A percentile compares a stretch with the other conserved stretches of the same genome.
Evolutionary conservation across 2,329 filamentous ascomycete genomes (phyloP).

Genomic region (Neodidymelliopsis sp.): DNA sequence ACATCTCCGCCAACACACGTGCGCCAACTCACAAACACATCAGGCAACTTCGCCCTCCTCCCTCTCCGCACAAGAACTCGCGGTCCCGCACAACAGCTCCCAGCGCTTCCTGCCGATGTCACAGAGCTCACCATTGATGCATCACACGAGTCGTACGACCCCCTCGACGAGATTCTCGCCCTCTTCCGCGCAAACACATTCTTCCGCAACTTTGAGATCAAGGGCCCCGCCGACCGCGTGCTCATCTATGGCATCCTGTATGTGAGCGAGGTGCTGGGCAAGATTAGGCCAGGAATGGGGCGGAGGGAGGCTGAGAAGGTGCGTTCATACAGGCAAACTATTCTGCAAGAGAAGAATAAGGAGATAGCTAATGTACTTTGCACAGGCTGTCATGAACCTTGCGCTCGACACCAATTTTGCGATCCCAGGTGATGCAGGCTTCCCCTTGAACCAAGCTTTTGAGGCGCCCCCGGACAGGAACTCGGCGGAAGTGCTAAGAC

Average conservation of each 20-base stretch:
- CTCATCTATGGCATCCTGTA: conserved; percentile 97
- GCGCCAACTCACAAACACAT: conserved; percentile 4
- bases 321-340: conserved; percentile 38
- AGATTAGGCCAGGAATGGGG: conserved; percentile 79
- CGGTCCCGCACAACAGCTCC: conserved; percentile 89
- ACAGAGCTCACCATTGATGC: conserved; percentile 71
- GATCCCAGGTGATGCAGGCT: conserved; percentile 90
- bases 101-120: conserved; percentile 62
- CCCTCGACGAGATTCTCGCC: conserved; percentile 89
- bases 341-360: not conserved
- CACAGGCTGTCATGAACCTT: conserved; percentile 81
- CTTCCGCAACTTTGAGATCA: conserved; percentile 99
- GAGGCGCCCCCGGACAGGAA: conserved; percentile 86
- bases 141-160: conserved; percentile 92
- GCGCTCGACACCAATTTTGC: conserved; percentile 94
- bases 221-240: conserved; percentile 91
- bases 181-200: conserved; percentile 98
- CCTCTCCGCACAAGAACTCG: conserved; percentile 94
- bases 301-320: conserved; percentile 73
- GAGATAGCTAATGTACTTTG: not conserved
- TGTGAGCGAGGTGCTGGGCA: conserved; percentile 86
- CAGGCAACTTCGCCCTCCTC: conserved; percentile 92
- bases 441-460: conserved; percentile 96
- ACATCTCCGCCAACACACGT: not conserved
- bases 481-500: conserved; percentile 85